Evolutionary conservation across 2,329 filamentous ascomycete species (phyloP), one percentile per base, ranked within the genome.

Genomic region (Waltergamsia citrina): DNA sequence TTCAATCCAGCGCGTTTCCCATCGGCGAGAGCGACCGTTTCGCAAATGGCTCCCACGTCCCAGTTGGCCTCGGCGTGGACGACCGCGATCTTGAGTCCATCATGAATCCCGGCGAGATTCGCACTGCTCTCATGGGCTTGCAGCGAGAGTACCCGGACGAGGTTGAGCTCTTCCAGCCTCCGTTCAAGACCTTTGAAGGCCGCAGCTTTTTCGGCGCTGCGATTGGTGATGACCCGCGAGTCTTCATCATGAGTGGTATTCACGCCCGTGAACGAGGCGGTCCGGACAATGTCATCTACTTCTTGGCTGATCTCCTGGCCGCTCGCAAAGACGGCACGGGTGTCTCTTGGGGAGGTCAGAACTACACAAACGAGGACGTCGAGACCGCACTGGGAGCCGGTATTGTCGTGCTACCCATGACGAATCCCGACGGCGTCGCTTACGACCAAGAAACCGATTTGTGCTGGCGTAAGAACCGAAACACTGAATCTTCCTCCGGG

Each of bases 221-320:
- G n/a, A n/a, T n/a, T n/a, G n/a, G n/a, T n/a, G 68, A 69, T 16
- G 59, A 59, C 14, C 67, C 68, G 43, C 59, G 64, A 23, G 60
- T 72, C 19, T 71, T 69, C 45, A 52, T 78, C 37, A 67, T 67
- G 38, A 64, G 63, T 27, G 69, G 59, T 18, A 63, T 75, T 30
- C 73, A 77, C 43, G 68, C 72, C 7, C 67, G 73, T 17, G 73
- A 78, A 51, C 65, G 73, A 8, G 72, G 71, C 18, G 67, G 63
- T 0, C 62, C 71, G 0, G 73, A 78, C 45, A 60, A 68, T 38
- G 54, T 76, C 11, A 50, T 77, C 28, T 74, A 74, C 57, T 75
- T 73, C 53, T 56, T 75, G 20, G 56, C 69, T 0, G 73, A 78
- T 45, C 57, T 78, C 4, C 59, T 78, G 4, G 61, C 63, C 30